phyloP scores from a whole-genome alignment of 768 basidiomycete species.

The Leccinum ochraceum region DNA sequence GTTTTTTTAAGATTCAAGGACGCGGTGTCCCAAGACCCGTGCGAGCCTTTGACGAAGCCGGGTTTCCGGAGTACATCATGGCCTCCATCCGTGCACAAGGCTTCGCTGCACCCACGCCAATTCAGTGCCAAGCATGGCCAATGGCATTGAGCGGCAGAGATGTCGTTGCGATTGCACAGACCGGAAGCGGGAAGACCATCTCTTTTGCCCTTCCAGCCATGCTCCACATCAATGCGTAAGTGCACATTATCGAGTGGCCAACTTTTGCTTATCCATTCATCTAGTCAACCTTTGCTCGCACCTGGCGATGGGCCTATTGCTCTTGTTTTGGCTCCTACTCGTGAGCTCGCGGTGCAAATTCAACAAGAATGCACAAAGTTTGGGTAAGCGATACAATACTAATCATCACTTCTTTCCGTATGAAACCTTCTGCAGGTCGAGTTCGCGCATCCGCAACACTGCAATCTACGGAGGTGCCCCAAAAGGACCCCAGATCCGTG shows the following conservation, averaged over 20 bases:
- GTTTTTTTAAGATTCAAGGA: slow-evolving; percentile 71
- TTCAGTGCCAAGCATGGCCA: slow-evolving; percentile 99
- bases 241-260: slow-evolving; percentile 10
- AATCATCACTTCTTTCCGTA: not conserved
- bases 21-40: slow-evolving; percentile 87
- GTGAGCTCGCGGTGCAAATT: slow-evolving; percentile 98
- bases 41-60: slow-evolving; percentile 89
- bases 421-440: slow-evolving; percentile 49
- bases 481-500: slow-evolving; percentile 97
- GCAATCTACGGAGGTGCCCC: slow-evolving; percentile 99
- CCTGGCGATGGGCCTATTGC: slow-evolving; percentile 98
- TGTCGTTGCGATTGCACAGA: slow-evolving; percentile 95
- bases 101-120: slow-evolving; percentile 87
- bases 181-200: slow-evolving; percentile 98
- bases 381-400: slow-evolving; percentile 54
- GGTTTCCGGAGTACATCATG: slow-evolving; percentile 97
- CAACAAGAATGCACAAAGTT: slow-evolving; percentile 99
- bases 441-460: slow-evolving; percentile 96
- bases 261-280: slow-evolving; percentile 5
- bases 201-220: slow-evolving; percentile 98
- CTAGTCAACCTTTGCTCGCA: slow-evolving; percentile 85
- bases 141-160: slow-evolving; percentile 96
- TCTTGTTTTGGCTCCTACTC: slow-evolving; percentile 93
- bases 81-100: slow-evolving; percentile 92
- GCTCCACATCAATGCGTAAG: slow-evolving; percentile 99